Base-by-base conservation (phyloP, 148 eudicot species). In the Rhododendron griersonianum region DNA sequence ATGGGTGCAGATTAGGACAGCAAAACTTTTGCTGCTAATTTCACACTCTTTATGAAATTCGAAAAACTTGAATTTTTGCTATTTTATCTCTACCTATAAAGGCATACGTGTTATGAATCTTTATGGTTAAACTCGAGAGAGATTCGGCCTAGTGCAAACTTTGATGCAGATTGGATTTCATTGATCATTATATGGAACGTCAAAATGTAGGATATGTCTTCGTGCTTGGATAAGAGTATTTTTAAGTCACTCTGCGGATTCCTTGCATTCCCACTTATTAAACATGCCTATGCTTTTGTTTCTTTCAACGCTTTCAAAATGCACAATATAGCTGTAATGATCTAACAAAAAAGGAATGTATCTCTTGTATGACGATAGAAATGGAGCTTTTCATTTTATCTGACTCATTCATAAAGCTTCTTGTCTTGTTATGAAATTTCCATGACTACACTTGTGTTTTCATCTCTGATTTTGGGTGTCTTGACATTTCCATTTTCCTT, bases 401-500 rank as follows among this genome's bases (percentile, higher is more conserved):
- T 35, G 23, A 75, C 23, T 75, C 47, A 75, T 74, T 15, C 18
- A 50, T 30, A 28, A 10, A 53, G 16, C 55, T 81, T 51, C 55
- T 81, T 51, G 57, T 3, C 53, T 81, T 33, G 23, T 81, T 81
- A 81, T 44, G 13, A 28, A 83, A 71, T 71, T 83, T 13, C 15
- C 8, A 61, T 79, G 78, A 83, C 15, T 59, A 2, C 48, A 23
- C 51, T 23, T 45, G 81, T 39, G 16, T 33, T 55, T 57, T 82
- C 57, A 69, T 78, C 48, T 41, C 57, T 15, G 4, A 47, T 50
- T 79, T 57, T 78, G 14, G n/a, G 41, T 69, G 45, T 84, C 47
- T 82, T 83, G 61, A 81, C 79, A 55, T 35, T 82, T 81, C 45
- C 30, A 41, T 74, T 83, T 86, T 86, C 37, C 14, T 44, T 30